Evolutionary conservation across 352 stramenopile species (phyloP), one percentile per base, ranked within the genome.

Genomic region (Phytophthora citrophthora): DNA sequence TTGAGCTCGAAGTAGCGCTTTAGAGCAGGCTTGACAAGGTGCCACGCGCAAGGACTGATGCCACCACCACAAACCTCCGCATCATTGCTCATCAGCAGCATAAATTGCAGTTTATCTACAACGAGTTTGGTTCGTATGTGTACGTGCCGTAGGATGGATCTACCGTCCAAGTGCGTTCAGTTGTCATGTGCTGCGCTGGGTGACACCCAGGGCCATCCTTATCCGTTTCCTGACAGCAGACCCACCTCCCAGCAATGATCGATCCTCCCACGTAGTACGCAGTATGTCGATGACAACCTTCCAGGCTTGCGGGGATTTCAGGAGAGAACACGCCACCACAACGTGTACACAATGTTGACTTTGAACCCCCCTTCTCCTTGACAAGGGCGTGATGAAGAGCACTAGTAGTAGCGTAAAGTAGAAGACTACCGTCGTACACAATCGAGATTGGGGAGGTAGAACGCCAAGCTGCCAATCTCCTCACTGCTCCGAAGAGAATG

Each of bases 241-340:
- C 64, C 79, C 79, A 89, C 18, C 72, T 67, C 0, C 79, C 73
- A 5, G 77, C 64, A 26, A 89, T 49, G 13, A 86, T 27, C 18
- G 72, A 52, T 12, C 68, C 72, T 23, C 75, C 77, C 43, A 85
- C 38, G 50, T 89, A 86, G 54, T 86, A 89, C 23, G 75, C 75
- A 29, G 51, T 63, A 40, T 89, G 79, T 8, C 61, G 62, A 11
- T 75, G 75, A 52, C 74, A 86, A 8, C 69, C 73, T 13, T 71
- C 62, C 11, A 72, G 60, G 0, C 59, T 77, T 9, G 61, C 62
- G n/a, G 61, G 9, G 2, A 79, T 57, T 4, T 58, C 68, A 0
- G 39, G 66, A 31, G 63, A 49, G 61, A 85, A 88, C 7, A 48
- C 40, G 1, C 53, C 34, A 41, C 66, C 59, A 38, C 77, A 89